Conservation (phyloP, 202 grass and related monocot genomes). For the Bolboschoenoplectus hybrid region DNA sequence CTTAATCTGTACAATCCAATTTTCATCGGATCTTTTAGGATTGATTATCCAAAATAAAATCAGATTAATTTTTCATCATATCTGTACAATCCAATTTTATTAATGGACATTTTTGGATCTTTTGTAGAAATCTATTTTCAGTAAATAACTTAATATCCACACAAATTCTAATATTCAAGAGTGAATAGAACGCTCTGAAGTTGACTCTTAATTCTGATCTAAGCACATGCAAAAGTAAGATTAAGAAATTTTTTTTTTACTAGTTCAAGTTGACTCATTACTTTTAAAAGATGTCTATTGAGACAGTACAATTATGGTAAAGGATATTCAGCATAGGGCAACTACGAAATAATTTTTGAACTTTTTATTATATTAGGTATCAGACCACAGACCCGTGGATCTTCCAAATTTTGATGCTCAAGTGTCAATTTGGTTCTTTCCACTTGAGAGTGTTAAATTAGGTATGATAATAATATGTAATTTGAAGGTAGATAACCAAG, state of each 20-base stretch:
- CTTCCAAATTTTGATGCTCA: background rate
- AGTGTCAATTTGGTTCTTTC: background rate
- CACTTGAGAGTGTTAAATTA: background rate
- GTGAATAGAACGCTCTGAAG: no score
- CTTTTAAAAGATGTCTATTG: background rate
- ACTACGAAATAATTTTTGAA: background rate
- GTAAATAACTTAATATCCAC: no score
- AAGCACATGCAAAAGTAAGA: background rate
- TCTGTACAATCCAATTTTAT: no score
- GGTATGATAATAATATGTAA: background rate
- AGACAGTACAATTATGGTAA: background rate
- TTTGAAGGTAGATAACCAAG: no score
- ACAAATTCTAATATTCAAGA: no score
- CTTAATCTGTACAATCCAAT: background rate
- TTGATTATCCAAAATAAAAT: background rate
- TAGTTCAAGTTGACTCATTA: background rate
- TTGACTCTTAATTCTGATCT: background rate
- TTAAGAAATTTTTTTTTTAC: background rate
- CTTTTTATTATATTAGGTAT: background rate
- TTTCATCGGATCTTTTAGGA: background rate
- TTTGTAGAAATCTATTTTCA: no score
- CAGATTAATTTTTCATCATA: no score
- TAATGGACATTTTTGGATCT: no score
- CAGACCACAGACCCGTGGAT: background rate
- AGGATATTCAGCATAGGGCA: background rate